A percentile compares a stretch with the other conserved stretches of the same genome.
Conservation (phyloP, 768 basidiomycete genomes). For the Tricholoma terreum region DNA sequence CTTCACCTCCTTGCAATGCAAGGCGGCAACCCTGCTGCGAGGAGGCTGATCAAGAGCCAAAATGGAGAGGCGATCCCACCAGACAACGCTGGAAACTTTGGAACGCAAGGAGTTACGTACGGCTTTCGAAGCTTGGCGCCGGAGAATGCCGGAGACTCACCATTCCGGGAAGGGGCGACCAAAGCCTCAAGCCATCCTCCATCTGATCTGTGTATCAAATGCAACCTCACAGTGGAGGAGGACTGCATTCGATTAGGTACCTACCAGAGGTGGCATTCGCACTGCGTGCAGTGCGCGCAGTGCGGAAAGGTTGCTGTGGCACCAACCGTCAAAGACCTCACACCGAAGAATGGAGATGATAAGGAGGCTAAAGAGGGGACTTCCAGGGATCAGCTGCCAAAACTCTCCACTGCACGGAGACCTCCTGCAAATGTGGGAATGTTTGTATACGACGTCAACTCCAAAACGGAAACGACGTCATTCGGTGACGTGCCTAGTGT, state of each 20-base stretch:
- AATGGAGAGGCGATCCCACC: slow-evolving; percentile 58
- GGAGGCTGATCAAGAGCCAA: slow-evolving; percentile 71
- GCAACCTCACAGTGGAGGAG: slow-evolving; percentile 90
- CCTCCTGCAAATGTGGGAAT: slow-evolving; percentile 77
- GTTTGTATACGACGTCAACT: slow-evolving; percentile 76
- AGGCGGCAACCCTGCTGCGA: slow-evolving; percentile 75
- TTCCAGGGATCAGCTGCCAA: slow-evolving; percentile 45
- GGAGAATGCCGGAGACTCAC: slow-evolving; percentile 86
- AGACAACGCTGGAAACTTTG: slow-evolving; percentile 50
- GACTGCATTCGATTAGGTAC: slow-evolving; percentile 94
- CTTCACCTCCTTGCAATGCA: slow-evolving; percentile 88
- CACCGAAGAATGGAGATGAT: slow-evolving; percentile 52
- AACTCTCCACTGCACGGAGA: slow-evolving; percentile 62
- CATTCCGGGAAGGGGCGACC: slow-evolving; percentile 55
- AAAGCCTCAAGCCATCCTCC: slow-evolving; percentile 69
- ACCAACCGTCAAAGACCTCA: slow-evolving; percentile 52
- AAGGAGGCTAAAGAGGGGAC: slow-evolving; percentile 36
- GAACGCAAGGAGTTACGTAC: slow-evolving; percentile 86
- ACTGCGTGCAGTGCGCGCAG: slow-evolving; percentile 80
- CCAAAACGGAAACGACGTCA: slow-evolving; percentile 61
- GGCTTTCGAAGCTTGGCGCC: slow-evolving; percentile 91
- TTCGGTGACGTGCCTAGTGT: slow-evolving; percentile 72
- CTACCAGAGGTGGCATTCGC: slow-evolving; percentile 96
- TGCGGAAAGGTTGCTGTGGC: slow-evolving; percentile 79
- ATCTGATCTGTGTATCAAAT: slow-evolving; percentile 89